Evolutionary conservation across 1,284 basidiomycete species (phyloP), one percentile per base, ranked within the genome.

Genomic region (Leucoagaricus sp.): DNA sequence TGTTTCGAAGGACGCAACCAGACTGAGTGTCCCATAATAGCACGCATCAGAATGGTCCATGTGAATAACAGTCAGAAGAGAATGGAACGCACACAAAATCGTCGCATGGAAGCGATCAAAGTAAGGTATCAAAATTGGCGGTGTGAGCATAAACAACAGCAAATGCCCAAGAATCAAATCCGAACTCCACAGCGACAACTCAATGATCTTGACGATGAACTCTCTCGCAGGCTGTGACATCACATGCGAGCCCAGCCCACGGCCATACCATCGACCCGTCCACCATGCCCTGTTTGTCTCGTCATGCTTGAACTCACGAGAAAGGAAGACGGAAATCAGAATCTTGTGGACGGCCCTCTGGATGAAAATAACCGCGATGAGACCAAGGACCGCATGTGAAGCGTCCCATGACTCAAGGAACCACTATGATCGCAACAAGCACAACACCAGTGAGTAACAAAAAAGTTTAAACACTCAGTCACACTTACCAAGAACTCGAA

Each of bases 281-380:
- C 95, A 98, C 94, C 94, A 98, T 8, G 94, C 94, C 31, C 94
- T 83, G 75, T 97, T 98, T 19, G 93, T 95, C 77, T 97, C 94
- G 70, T 98, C 95, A 68, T 96, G 93, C 77, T 97, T 97, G 83
- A 96, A 96, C 74, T 98, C 95, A 62, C 95, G 88, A 31, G 93
- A 91, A 41, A 98, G 78, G 83, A 96, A 93, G 55, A 96, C 87
- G 1, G 94, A 80, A 65, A 98, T 97, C 61, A 96, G 77, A 57
- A 94, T 81, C 78, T 98, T 98, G 83, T 94, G 89, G 62, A 97
- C 76, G 25, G 91, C 91, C 58, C 95, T 86, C 72, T 98, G 94
- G 53, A 97, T 91, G 56, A 86, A 83, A 60, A 96, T 91, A 57
- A 93, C 86, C 4, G 93, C 82, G 64, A 96, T 91, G 57, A 96